Evolutionary conservation across 2,329 filamentous ascomycete genomes (phyloP).

Genomic region (Fusarium sambucinum): DNA sequence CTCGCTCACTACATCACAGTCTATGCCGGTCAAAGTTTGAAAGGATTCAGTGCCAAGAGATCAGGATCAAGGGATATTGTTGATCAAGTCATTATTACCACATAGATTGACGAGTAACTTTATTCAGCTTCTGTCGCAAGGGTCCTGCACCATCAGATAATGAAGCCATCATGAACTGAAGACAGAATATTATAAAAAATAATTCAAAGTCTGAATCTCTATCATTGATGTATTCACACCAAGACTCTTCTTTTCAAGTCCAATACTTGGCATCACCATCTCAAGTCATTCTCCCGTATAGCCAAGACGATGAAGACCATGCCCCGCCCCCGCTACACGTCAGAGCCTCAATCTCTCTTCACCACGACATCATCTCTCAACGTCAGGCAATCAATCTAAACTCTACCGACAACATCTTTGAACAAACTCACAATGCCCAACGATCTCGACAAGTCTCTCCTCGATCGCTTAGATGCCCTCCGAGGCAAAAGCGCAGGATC

Average conservation of each 20-base stretch:
- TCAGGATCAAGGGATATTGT: not conserved
- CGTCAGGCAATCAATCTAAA: not conserved
- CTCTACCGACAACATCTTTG: too few relatives aligned
- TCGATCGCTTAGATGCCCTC: conserved; percentile 68
- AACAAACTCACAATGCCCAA: conserved; percentile 46
- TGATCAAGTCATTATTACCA: not conserved
- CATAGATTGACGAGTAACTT: not conserved
- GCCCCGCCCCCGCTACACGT: conserved; percentile 37
- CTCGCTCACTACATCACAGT: not conserved
- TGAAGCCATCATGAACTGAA: not conserved
- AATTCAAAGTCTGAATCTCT: not conserved
- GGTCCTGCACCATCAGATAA: not conserved
- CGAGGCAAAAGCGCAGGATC: conserved; percentile 53
- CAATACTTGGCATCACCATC: conserved; percentile 1
- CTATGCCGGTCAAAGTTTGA: not conserved
- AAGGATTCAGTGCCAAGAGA: not conserved
- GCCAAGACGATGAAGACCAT: conserved; percentile 5
- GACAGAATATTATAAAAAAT: not conserved
- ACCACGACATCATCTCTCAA: conserved; percentile 5
- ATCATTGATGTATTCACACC: not conserved
- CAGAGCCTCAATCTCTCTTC: conserved; percentile 12
- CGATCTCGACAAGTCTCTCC: conserved; percentile 60
- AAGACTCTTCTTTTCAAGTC: too few relatives aligned
- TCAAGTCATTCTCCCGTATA: conserved; percentile 8
- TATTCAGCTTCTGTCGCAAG: too few relatives aligned